Evolutionary conservation across 2,329 filamentous ascomycete species (phyloP).

Genomic region (Colletotrichum sp.): DNA sequence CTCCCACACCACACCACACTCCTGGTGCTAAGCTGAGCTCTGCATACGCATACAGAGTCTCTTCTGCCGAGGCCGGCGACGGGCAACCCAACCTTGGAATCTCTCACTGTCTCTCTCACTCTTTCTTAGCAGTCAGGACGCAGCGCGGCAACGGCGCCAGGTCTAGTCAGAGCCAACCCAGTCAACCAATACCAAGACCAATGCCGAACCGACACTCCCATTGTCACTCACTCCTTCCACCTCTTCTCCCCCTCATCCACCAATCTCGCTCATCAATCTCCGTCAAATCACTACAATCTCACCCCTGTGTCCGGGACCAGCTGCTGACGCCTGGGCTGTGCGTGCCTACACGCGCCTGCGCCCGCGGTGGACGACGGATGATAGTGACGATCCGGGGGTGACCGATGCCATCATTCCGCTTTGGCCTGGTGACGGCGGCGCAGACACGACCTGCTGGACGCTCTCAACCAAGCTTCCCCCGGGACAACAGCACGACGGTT

Average conservation of each 20-base stretch:
- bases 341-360: conserved; percentile 2
- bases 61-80: conserved; percentile 15
- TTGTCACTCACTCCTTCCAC: background rate
- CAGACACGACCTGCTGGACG: background rate
- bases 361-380: background rate
- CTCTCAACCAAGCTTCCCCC: background rate
- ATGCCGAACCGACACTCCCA: background rate
- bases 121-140: background rate
- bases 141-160: conserved; percentile 19
- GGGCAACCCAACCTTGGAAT: background rate
- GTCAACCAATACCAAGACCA: background rate
- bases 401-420: conserved; percentile 20
- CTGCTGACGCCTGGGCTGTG: conserved; percentile 17
- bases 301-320: conserved; percentile 9
- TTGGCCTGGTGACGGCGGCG: conserved; percentile 17
- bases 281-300: background rate
- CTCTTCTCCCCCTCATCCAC: background rate
- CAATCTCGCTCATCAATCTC: background rate
- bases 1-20: background rate
- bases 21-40: background rate
- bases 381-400: conserved; percentile 6
- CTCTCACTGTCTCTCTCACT: background rate
- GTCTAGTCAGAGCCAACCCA: conserved; percentile 8
- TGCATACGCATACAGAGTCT: conserved; percentile 15
- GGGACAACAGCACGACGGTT: background rate